Base-by-base conservation (phyloP, 805 yeast species). In the Candida maris region DNA sequence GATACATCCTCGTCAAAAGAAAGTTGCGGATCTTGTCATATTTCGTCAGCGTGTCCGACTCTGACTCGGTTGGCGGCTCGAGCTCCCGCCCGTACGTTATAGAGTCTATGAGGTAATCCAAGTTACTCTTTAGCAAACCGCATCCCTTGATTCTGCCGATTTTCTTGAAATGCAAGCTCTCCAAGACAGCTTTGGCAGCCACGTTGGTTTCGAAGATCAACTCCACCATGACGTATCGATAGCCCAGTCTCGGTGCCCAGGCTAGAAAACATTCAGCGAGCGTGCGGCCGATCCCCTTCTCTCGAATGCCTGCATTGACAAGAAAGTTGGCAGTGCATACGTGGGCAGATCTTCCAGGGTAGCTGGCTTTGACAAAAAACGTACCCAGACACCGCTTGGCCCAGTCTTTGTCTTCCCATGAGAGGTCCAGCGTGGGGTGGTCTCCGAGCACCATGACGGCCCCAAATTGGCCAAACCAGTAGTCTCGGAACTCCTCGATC, bases 181-280 rank as follows among this genome's bases (percentile, higher is more conserved):
- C 95, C 64, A 88, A 75, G 30, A 91, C 80, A 42, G 80, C 68
- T 46, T 93, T 68, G 4, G 94, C 93, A 2, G 94, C 81, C 14
- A 75, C 78, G 55, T 93, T 93, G 3, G 94, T 81, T 47, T 89
- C 96, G 59, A 85, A 93, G 3, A 91, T 87, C 38, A 91, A 66
- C 45, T 88, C 87, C 63, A 93, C 85, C 44, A 85, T 75, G 5
- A 85, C 75, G 46, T 87, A 84, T 1, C 91, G 84, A 60, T 85
- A 91, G 4, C 96, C 96, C 27, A 93, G 66, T 43, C 79, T 70
- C 10, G 91, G 91, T 1, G 97, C 87, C 97, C 97, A 93, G 41
- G 82, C 86, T 17, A 89, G 57, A 49, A 78, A 86, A 49, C 94
- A 82, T 51, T 87, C 95, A 13, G 85, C 80, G 43, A 93, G 59